Evolutionary conservation across 176 grass and related monocot species (phyloP).

Genomic region (Lolium multiflorum): DNA sequence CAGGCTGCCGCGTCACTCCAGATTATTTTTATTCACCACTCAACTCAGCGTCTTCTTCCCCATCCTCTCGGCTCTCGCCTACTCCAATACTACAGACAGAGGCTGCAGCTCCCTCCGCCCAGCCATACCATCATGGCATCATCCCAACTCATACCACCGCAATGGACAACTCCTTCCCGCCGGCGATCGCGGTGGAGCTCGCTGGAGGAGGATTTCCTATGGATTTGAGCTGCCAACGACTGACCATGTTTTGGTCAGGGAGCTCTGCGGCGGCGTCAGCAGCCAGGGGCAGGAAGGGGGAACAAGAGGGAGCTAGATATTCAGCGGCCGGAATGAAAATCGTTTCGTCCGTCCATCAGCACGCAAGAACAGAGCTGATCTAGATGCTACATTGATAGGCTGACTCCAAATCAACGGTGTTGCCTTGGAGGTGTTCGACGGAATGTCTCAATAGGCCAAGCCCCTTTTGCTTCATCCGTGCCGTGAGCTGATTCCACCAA

Average conservation of each 20-base stretch:
- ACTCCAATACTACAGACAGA: no score
- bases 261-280: no score
- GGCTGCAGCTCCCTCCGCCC: not conserved
- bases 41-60: not conserved
- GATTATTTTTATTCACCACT: not conserved
- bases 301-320: not conserved
- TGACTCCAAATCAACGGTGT: not conserved
- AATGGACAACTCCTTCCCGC: not conserved
- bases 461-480: no score
- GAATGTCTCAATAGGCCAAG: not conserved
- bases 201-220: not conserved
- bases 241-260: not conserved
- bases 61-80: not conserved
- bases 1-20: not conserved
- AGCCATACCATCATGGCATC: not conserved
- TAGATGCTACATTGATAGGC: not conserved
- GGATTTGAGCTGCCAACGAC: not conserved
- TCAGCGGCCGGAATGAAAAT: not conserved
- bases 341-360: not conserved
- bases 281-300: no score
- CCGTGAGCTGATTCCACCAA: no score
- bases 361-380: not conserved
- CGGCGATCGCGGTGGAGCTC: not conserved
- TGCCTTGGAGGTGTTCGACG: not conserved
- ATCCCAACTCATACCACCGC: not conserved